Conservation (phyloP, 371 early-diverging fungal genomes). For the Dichotomocladium elegans region DNA sequence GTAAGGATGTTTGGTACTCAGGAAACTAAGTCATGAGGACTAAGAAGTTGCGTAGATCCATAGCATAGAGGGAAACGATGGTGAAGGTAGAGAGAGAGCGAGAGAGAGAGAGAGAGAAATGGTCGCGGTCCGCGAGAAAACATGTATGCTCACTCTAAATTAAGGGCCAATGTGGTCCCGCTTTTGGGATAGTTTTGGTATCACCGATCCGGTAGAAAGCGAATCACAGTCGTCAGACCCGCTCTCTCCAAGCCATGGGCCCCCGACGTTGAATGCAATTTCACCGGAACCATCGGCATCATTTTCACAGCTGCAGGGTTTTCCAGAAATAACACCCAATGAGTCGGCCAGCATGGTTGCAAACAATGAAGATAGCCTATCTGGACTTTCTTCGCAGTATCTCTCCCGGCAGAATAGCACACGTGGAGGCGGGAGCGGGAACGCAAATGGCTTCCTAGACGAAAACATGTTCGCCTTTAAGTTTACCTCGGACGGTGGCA, state of each 20-base stretch:
- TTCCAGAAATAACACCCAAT: slow-evolving; percentile 42
- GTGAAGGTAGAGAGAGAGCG: no score
- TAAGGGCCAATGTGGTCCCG: slow-evolving; percentile 40
- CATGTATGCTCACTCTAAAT: neutral
- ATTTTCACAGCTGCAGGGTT: slow-evolving; percentile 33
- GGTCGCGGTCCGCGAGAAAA: neutral
- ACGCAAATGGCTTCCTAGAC: neutral
- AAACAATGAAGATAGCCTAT: slow-evolving; percentile 23
- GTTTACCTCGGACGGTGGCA: slow-evolving; percentile 57
- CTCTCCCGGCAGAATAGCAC: slow-evolving; percentile 4
- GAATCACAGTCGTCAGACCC: slow-evolving; percentile 37
- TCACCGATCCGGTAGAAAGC: slow-evolving; percentile 42
- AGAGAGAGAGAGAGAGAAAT: no score
- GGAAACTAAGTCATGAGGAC: no score
- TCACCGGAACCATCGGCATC: slow-evolving; percentile 42
- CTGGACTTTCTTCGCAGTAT: slow-evolving; percentile 14
- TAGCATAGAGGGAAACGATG: slow-evolving; percentile 37
- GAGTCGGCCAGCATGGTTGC: slow-evolving; percentile 46
- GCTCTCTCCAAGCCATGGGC: slow-evolving; percentile 18
- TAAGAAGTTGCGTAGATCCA: slow-evolving; percentile 23
- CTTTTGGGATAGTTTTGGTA: slow-evolving; percentile 47
- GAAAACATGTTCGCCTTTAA: slow-evolving; percentile 69
- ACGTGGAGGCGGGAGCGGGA: neutral
- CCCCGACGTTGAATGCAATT: slow-evolving; percentile 13
- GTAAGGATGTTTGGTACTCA: slow-evolving; percentile 9